A percentile compares a stretch with the other conserved stretches of the same genome.
Evolutionary conservation across 2,329 filamentous ascomycete genomes (phyloP).

Genomic region (Alternaria sp.): DNA sequence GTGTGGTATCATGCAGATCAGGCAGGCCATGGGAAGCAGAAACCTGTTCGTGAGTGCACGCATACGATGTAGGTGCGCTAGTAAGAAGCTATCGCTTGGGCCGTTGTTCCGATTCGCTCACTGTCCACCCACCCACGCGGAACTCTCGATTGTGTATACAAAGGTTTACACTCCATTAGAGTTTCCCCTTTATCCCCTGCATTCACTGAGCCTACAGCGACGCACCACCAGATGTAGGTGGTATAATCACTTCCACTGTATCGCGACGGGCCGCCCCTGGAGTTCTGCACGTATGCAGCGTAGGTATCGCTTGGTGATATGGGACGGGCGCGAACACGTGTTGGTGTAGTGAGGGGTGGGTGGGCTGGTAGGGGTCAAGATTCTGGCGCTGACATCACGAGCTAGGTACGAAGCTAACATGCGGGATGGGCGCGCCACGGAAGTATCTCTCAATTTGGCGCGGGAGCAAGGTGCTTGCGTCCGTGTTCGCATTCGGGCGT

Average conservation of each 20-base stretch:
- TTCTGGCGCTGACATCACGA: background rate
- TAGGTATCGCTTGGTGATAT: background rate
- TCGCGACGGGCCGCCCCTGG: constrained; percentile 3
- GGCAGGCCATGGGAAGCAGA: background rate
- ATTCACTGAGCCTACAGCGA: background rate
- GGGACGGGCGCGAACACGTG: background rate
- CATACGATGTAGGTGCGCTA: background rate
- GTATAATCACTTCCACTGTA: background rate
- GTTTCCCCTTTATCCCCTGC: background rate
- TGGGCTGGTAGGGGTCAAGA: background rate
- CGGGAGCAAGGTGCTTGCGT: background rate
- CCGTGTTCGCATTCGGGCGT: background rate
- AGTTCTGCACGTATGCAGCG: background rate
- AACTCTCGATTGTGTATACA: background rate
- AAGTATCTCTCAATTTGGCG: background rate
- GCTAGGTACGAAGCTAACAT: background rate
- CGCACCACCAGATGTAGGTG: background rate
- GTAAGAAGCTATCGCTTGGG: background rate
- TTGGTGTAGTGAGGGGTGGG: background rate
- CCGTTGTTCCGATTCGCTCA: background rate
- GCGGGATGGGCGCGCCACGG: background rate
- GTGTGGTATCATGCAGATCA: constrained; percentile 3
- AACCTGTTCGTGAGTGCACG: background rate
- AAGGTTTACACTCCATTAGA: background rate
- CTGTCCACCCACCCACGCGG: background rate